Conservation (phyloP, 2,329 filamentous ascomycete species). For the Botryotinia convoluta region DNA sequence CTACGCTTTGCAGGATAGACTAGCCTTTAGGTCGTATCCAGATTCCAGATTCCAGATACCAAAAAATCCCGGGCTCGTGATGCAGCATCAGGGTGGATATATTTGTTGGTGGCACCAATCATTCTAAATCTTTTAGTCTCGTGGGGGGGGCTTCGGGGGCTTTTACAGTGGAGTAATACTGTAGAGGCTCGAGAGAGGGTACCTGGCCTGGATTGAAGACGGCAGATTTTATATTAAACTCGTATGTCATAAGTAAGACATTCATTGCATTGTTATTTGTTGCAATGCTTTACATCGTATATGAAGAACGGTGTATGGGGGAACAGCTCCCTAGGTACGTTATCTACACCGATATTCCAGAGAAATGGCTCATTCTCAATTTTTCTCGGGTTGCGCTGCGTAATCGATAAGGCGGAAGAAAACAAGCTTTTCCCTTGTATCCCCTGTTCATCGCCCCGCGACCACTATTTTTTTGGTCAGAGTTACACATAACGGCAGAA, state of each 20-base stretch:
- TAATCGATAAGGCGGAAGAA: slow-evolving; percentile 15
- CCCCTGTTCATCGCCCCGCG: background rate
- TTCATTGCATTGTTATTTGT: background rate
- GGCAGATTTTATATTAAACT: background rate
- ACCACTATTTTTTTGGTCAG: background rate
- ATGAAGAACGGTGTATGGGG: background rate
- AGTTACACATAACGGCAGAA: background rate
- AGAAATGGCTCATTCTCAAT: background rate
- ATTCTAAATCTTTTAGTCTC: background rate
- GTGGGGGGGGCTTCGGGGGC: slow-evolving; percentile 1
- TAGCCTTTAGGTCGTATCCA: background rate
- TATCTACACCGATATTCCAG: background rate
- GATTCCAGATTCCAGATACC: background rate
- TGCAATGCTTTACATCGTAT: background rate
- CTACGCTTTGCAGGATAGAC: background rate
- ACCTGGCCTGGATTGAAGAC: background rate
- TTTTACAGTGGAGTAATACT: background rate
- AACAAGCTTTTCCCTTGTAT: slow-evolving; percentile 7
- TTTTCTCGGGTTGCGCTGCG: background rate
- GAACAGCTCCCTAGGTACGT: too few species aligned
- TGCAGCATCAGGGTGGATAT: background rate
- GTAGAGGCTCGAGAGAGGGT: background rate
- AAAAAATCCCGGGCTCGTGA: background rate
- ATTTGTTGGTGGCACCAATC: slow-evolving; percentile 13
- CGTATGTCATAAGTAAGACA: background rate